Evolutionary conservation across 768 basidiomycete genomes (phyloP).

Genomic region (Phlegmacium glaucopus): DNA sequence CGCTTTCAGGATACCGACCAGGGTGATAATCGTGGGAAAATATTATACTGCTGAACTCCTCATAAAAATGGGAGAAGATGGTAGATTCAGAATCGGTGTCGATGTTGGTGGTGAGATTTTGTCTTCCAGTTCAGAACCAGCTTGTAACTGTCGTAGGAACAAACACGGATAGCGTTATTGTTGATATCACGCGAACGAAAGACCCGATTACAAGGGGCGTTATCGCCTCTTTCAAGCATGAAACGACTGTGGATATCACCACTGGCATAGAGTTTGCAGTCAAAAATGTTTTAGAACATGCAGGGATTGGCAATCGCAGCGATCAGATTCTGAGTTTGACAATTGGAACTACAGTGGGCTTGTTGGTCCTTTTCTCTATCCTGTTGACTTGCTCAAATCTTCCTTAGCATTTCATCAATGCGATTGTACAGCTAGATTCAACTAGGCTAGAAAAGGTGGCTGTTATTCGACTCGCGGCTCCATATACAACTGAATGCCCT

Average conservation of each 20-base stretch:
- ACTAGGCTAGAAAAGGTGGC: constrained; percentile 55
- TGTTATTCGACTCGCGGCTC: constrained; percentile 59
- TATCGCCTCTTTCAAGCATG: constrained; percentile 41
- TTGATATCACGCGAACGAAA: constrained; percentile 24
- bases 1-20: too few species aligned
- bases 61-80: neutral
- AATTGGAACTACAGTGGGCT: constrained; percentile 57
- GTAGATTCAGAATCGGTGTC: constrained; percentile 27
- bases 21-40: too few species aligned
- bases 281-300: constrained; percentile 37
- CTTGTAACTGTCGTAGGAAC: constrained; percentile 22
- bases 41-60: too few species aligned
- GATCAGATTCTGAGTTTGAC: constrained; percentile 45
- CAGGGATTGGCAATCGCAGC: constrained; percentile 27
- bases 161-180: constrained; percentile 32
- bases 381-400: neutral
- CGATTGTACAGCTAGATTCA: constrained; percentile 55
- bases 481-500: constrained; percentile 55
- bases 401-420: constrained; percentile 50
- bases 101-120: constrained; percentile 27
- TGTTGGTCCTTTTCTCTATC: neutral
- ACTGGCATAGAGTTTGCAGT: constrained; percentile 55
- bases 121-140: neutral
- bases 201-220: constrained; percentile 31
- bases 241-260: constrained; percentile 57